Evolutionary conservation across 2,329 filamentous ascomycete genomes (phyloP), one percentile per base, ranked within the genome.

Genomic region (Trichoderma citrinoviride): DNA sequence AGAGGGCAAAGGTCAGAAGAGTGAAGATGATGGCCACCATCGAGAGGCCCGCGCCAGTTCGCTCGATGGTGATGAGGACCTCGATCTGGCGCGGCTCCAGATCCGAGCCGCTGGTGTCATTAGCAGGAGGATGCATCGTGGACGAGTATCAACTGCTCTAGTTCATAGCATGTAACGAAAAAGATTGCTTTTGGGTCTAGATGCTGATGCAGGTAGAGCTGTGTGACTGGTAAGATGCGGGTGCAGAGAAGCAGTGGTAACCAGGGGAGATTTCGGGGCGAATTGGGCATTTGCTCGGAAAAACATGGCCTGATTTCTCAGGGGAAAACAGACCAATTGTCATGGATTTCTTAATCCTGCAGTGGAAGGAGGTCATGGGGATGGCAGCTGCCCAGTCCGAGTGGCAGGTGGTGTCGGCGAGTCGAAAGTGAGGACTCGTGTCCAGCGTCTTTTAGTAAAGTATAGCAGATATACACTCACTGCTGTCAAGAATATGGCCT

Each of bases 21-120:
- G 85, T 81, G 8, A 82, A 71, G 19, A 77, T 66, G 15, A 87
- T 81, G 1, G 82, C 83, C 2, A 80, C 71, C 72, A 86, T 75
- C 7, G 84, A 87, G 50, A 87, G 72, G 2, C 81, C 79, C 1
- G 83, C 84, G 5, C 84, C 84, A 19, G 80, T 75, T 64, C 84
- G 77, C 73, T 87, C 84, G 56, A 85, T 78, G 43, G 77, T 76
- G 53, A 83, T 81, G 65, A 85, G 78, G 8, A 77, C 75, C 17
- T 78, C 71, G 46, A 81, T 77, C 65, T 83, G 73, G 7, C 75
- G 67, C 4, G 70, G 61, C 10, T 74, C 74, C 21, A 82, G 73
- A 33, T 61, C 67, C 17, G 67, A 67, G 7, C 67, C 69, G 56
- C 64, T 61, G 17, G 56, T 65, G 41, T 65, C 64, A 23, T 65